Evolutionary conservation across 2,329 filamentous ascomycete species (phyloP), one percentile per base, ranked within the genome.

Genomic region (Cladosporium sp.): DNA sequence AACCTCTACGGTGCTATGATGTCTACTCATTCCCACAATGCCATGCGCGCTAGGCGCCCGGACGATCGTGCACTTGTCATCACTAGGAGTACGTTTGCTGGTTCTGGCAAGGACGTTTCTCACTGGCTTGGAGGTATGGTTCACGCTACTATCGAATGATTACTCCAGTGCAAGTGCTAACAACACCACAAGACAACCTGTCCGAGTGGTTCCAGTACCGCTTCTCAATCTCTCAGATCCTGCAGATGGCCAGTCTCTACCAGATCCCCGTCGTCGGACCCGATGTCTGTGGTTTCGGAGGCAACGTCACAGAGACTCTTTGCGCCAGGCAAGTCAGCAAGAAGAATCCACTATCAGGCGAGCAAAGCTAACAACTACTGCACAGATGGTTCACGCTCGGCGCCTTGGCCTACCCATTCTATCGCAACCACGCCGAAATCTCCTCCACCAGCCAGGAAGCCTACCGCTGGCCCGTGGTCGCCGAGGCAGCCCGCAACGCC

Each of bases 1-100:
- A 91, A 90, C 64, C 72, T 90, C 1, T 90, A 88, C 69, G 88
- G 88, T 1, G 82, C 82, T 67, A 78, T 89, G 85, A 91, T 90
- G 88, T 86, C 84, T 1, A 72, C 77, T 15, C 75, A 82, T 3
- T 88, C 86, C 0, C 80, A 82, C 56, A 72, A 79, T 11, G 85
- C 88, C 1, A 88, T 91, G 87, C 72, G 83, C 6, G 72, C 76
- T 12, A 82, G 88, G 6, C 82, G 87, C 0, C 87, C 88, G 0
- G 70, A 72, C 1, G 74, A 84, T 6, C 82, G 88, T 0, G 87
- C 88, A 1, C 71, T 91, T 54, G 78, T 91, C 37, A 88, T 92
- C 60, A 89, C 88, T 0, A 84, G 88, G 30, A 87, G 84, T 36
- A 90, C 55, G 3, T 58, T 58, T 38, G 55, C 55, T 11, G 55